These are phyloP conservation scores for Rosa rugosa DNA, from an alignment of 306 rosid species.

Conservation along the genomic window DNA sequence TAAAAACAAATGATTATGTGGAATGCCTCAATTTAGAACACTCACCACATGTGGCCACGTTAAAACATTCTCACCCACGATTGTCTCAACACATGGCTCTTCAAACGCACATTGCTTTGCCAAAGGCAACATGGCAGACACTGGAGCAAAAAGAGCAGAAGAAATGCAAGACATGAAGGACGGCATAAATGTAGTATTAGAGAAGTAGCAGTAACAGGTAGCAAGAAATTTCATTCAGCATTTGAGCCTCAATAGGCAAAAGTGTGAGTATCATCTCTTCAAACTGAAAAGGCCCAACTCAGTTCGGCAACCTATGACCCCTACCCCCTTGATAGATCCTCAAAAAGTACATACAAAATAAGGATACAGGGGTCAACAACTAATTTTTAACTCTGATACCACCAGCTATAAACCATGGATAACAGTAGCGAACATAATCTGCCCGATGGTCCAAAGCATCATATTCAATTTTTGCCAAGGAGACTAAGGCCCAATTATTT, in stretches of 20 bases:
- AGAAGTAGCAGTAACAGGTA: not conserved
- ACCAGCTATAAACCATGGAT: not conserved
- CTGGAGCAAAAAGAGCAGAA: slow-evolving; percentile 44
- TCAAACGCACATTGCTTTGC: slow-evolving; percentile 99
- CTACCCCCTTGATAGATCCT: not conserved
- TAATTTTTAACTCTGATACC: not conserved
- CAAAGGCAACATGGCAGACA: slow-evolving; percentile 94
- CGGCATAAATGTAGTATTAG: not conserved
- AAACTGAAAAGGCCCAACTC: not conserved
- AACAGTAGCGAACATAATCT: not conserved
- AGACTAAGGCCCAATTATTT: not conserved
- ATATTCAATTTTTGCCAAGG: not conserved
- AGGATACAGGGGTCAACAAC: not conserved
- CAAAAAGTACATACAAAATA: not conserved
- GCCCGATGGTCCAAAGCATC: not conserved
- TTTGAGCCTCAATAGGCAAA: not conserved
- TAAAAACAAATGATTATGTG: slow-evolving; percentile 3
- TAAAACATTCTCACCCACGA: slow-evolving; percentile 87
- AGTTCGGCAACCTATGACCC: not conserved
- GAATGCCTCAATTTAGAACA: slow-evolving; percentile 11
- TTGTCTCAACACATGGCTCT: slow-evolving; percentile 95
- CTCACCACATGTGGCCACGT: slow-evolving; percentile 98
- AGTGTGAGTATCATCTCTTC: not conserved
- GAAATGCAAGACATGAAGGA: not conserved
- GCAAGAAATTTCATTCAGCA: not conserved